Percentiles rank a stretch among this genome's conserved stretches.
Evolutionary conservation across 768 basidiomycete genomes (phyloP).

Genomic region (Leccinum arenicola): DNA sequence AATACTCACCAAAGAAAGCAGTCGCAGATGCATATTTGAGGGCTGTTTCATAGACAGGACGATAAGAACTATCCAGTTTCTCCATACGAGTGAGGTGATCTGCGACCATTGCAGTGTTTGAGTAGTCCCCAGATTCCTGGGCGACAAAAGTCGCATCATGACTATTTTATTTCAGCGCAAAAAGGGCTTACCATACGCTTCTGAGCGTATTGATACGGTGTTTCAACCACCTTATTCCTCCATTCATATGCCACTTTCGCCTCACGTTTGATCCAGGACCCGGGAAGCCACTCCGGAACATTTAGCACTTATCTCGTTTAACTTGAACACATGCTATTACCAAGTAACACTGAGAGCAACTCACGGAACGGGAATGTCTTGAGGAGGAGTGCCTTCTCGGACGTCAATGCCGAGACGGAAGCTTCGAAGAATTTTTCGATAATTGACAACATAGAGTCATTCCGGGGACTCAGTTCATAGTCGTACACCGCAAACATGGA

Average conservation of each 20-base stretch:
- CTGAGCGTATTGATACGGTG: not conserved
- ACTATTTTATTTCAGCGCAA: not conserved
- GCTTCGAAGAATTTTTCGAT: not conserved
- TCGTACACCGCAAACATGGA: not conserved
- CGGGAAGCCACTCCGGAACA: constrained; percentile 1
- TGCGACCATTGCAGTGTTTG: not conserved
- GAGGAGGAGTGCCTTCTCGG: constrained; percentile 2
- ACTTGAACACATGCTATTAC: constrained; percentile 1
- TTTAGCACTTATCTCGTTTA: not conserved
- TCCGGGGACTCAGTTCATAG: not conserved
- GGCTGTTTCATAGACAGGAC: not conserved
- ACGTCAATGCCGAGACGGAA: not conserved
- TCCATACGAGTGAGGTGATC: not conserved
- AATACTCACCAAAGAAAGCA: not conserved
- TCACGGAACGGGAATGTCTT: constrained; percentile 4
- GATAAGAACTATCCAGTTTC: not conserved
- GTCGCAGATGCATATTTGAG: not conserved
- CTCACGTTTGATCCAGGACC: constrained; percentile 3
- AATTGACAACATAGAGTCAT: constrained; percentile 5
- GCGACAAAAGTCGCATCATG: not conserved
- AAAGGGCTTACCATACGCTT: not conserved
- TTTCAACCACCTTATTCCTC: constrained; percentile 3
- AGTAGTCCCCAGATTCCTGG: not conserved
- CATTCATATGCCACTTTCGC: not conserved
- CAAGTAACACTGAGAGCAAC: constrained; percentile 5